Evolutionary conservation across 2,329 filamentous ascomycete species (phyloP), one percentile per base, ranked within the genome.

Genomic region (Phoma herbarum): DNA sequence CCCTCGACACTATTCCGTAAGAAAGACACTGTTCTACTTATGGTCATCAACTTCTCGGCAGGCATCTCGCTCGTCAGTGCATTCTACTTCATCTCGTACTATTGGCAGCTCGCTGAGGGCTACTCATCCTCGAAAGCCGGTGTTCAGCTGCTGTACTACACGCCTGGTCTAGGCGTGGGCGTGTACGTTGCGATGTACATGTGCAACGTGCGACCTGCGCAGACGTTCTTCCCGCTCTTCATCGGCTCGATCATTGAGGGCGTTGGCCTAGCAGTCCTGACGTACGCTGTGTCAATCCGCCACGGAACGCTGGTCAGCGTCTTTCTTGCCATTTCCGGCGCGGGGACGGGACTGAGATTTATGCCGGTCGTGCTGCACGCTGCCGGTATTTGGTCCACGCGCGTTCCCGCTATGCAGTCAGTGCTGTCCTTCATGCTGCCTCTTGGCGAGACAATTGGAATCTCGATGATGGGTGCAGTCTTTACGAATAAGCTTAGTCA

Each of bases 21-120:
- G 53, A 81, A 83, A 31, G 87, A 91, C 62, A 84, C 86, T 1
- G 78, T 81, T 0, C 77, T 90, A n/a, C 73, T 90, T n/a, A 84
- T 86, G 60, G 83, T 84, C 57, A 81, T 88, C 62, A 87, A 88
- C 62, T 85, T 88, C 66, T 80, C 83, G 3, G 83, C 84, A 0
- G 88, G 88, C 4, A 83, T 86, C 65, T 81, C 76, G 0, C 73
- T 81, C 63, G 83, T 82, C 70, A 79, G 83, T 12, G 84, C 88
- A 1, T 85, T 90, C 63, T 91, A 90, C 72, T 91, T 90, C 65
- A 85, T 88, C 64, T 86, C 85, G 16, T 82, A 90, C 18, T 91
- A 90, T 73, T 90, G 90, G 71, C 84, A 85, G 2, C 76, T 89
- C 16, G 87, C 90, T 0, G 77, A 86, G 73, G 81, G 79, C 6